These are phyloP conservation scores for Pseudocercospora fijiensis DNA, from an alignment of 2,329 filamentous ascomycete species.

Conservation along the genomic window DNA sequence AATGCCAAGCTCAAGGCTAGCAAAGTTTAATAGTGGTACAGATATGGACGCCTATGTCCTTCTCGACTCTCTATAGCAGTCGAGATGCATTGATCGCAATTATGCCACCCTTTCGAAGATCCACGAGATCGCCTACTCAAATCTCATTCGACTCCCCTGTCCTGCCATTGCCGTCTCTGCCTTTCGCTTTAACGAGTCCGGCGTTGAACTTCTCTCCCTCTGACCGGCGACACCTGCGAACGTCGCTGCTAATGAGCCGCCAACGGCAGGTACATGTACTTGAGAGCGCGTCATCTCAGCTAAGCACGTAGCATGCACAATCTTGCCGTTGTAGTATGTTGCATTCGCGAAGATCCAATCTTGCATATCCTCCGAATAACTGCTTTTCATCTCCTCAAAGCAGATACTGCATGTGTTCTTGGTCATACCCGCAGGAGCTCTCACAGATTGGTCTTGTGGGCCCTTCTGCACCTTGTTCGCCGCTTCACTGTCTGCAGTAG, in stretches of 20 bases:
- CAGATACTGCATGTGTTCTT: constrained; percentile 89
- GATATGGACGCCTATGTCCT: not conserved
- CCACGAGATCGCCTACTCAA: constrained; percentile 17
- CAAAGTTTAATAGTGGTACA: not conserved
- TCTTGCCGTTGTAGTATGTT: constrained; percentile 69
- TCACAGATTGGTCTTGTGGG: constrained; percentile 69
- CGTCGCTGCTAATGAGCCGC: constrained; percentile 18
- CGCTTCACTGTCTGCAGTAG: constrained; percentile 42
- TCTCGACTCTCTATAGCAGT: not conserved
- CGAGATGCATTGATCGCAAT: not conserved
- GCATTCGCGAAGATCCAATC: constrained; percentile 98
- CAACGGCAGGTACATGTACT: constrained; percentile 13
- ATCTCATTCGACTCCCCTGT: constrained; percentile 26
- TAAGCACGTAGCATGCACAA: constrained; percentile 89
- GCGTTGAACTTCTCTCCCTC: constrained; percentile 38
- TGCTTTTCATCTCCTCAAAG: constrained; percentile 89
- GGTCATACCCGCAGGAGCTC: constrained; percentile 72
- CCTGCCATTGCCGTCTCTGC: constrained; percentile 34
- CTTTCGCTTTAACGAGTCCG: constrained; percentile 39
- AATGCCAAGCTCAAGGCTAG: not conserved
- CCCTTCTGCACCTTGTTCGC: constrained; percentile 52
- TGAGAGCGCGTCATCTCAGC: constrained; percentile 68
- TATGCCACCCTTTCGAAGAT: not conserved
- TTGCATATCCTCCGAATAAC: constrained; percentile 88
- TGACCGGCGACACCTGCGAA: constrained; percentile 26